Evolutionary conservation across 176 grass and related monocot species (phyloP).

Genomic region (Eremochloa ophiuroides): DNA sequence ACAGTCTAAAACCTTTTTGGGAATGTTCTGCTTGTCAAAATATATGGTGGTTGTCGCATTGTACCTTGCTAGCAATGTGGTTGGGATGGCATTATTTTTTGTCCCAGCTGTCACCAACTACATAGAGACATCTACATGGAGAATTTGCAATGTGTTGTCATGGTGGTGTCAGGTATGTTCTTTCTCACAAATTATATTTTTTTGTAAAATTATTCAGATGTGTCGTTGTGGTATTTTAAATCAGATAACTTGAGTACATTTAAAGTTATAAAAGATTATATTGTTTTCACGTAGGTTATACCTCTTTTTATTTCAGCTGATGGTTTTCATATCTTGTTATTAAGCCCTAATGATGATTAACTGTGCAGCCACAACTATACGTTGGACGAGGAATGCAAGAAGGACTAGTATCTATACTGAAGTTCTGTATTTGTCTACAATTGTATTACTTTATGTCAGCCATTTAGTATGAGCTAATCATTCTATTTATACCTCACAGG

Average conservation of each 20-base stretch:
- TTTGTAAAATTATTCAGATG: constrained; percentile 2
- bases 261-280: not conserved
- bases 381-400: constrained; percentile 93
- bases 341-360: constrained; percentile 23
- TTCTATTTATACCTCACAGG: constrained; percentile 40
- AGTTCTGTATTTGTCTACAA: constrained; percentile 53
- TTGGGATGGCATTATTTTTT: constrained; percentile 88
- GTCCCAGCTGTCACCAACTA: constrained; percentile 81
- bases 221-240: not conserved
- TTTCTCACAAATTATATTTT: constrained; percentile 8
- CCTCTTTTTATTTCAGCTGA: not conserved
- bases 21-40: constrained; percentile 72
- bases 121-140: constrained; percentile 77
- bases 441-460: not conserved
- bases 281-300: not conserved
- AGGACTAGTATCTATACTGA: constrained; percentile 76
- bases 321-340: constrained; percentile 2
- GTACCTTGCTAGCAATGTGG: constrained; percentile 73
- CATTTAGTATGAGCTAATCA: constrained; percentile 33
- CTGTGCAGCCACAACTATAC: constrained; percentile 66
- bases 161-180: constrained; percentile 88
- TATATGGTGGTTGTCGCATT: constrained; percentile 84
- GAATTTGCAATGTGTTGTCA: constrained; percentile 69
- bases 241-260: not conserved
- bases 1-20: constrained; percentile 44